phyloP scores from a whole-genome alignment of 2,329 filamentous ascomycete genomes.

The Aspergillus nomiae region DNA sequence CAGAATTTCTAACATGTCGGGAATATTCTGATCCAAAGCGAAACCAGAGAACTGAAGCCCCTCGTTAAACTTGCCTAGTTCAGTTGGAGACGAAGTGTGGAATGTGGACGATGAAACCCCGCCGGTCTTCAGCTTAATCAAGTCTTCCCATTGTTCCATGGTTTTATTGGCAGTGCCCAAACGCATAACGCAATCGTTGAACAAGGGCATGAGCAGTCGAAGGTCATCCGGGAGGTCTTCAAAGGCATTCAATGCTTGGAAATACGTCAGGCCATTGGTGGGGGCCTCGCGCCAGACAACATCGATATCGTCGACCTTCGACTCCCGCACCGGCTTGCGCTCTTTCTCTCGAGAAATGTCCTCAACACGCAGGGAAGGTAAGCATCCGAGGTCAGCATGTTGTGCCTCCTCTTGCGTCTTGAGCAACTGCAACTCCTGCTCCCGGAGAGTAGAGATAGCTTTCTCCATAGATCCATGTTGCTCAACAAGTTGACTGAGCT shows the following conservation, averaged over 20 bases:
- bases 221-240: slow-evolving; percentile 81
- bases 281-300: slow-evolving; percentile 90
- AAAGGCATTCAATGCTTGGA: slow-evolving; percentile 82
- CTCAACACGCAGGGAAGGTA: slow-evolving; percentile 83
- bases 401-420: slow-evolving; percentile 82
- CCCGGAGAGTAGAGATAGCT: slow-evolving; percentile 70
- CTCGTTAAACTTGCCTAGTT: slow-evolving; percentile 72
- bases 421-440: slow-evolving; percentile 77
- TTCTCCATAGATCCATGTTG: slow-evolving; percentile 70
- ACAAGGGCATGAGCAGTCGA: slow-evolving; percentile 80
- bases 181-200: slow-evolving; percentile 90
- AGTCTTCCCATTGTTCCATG: slow-evolving; percentile 93
- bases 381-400: slow-evolving; percentile 79
- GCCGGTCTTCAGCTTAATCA: slow-evolving; percentile 95
- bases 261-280: slow-evolving; percentile 95
- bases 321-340: slow-evolving; percentile 65
- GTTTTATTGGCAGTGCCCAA: slow-evolving; percentile 83
- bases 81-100: slow-evolving; percentile 73
- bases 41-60: slow-evolving; percentile 83
- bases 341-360: slow-evolving; percentile 85
- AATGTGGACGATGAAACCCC: slow-evolving; percentile 85
- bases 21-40: slow-evolving; percentile 85
- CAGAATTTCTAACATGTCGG: slow-evolving; percentile 86
- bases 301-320: slow-evolving; percentile 62
- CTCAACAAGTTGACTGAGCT: slow-evolving; percentile 70